Evolutionary conservation across 768 basidiomycete species (phyloP), one percentile per base, ranked within the genome.

Genomic region (Collybia mongolica): DNA sequence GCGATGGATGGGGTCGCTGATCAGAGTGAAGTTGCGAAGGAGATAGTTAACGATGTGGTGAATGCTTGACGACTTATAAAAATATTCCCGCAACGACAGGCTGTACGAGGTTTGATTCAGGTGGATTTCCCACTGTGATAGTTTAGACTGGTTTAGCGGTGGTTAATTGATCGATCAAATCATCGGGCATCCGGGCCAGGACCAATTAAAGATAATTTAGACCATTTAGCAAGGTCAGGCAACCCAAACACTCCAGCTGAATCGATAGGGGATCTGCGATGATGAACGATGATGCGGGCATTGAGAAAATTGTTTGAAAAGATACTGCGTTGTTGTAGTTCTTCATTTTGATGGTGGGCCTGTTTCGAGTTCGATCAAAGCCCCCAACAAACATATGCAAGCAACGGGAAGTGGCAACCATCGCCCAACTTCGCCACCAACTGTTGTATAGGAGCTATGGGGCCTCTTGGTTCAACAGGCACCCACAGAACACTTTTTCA

Each of bases 41-140:
- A 52, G 49, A 56, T 43, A 26, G 18, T 29, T 37, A 52, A 55
- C 32, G 32, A 12, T 32, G 32, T 32, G 11, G 32, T 32, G 32
- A 14, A 9, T 51, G 48, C 55, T 44, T 61, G 50, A 54, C 55
- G 35, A 60, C 58, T 60, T 54, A 53, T 50, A 54, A 49, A 38
- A 46, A 50, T 22, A 40, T 26, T 22, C 35, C 44, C 39, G 29
- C 43, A 29, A 62, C 62, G 53, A 67, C 66, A 62, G 71, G 72
- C 71, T 72, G 70, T 72, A 57, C 58, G 41, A 24, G 49, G 17
- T 37, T 24, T 45, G 51, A 58, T 56, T 52, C 48, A 52, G 51
- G 48, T 44, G 26, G 23, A n/a, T 36, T 28, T 14, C 20, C 26
- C 18, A 37, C 32, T 32, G 32, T 32, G 32, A 32, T 32, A 32